phyloP scores from a whole-genome alignment of 2,329 filamentous ascomycete species.

The Clathrospora elynae region DNA sequence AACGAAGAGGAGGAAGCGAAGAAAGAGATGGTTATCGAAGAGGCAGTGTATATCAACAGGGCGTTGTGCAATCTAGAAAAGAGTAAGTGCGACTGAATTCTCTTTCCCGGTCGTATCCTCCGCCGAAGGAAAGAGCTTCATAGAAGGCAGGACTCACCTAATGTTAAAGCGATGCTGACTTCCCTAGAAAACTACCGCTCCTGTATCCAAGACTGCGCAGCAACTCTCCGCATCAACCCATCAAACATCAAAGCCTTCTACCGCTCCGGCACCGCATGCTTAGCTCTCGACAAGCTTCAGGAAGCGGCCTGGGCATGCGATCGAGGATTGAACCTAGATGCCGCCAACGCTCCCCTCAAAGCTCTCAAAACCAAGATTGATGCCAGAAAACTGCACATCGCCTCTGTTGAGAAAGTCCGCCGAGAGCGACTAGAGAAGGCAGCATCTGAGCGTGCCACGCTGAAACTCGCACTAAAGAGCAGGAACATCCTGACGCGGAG shows the following conservation, averaged over 20 bases:
- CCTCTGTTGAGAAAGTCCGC: slow-evolving; percentile 62
- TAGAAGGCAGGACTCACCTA: no score
- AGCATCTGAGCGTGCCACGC: slow-evolving; percentile 62
- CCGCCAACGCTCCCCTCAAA: slow-evolving; percentile 69
- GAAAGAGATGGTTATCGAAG: slow-evolving; percentile 68
- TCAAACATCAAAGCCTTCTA: slow-evolving; percentile 89
- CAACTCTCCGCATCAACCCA: slow-evolving; percentile 77
- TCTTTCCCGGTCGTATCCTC: background rate
- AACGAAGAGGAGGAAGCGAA: slow-evolving; percentile 65
- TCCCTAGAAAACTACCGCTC: slow-evolving; percentile 77
- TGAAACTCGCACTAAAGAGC: slow-evolving; percentile 62
- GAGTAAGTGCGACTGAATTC: slow-evolving; percentile 54
- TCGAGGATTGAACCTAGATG: slow-evolving; percentile 74
- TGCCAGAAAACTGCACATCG: slow-evolving; percentile 61
- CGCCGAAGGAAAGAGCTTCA: no score
- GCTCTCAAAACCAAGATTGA: slow-evolving; percentile 67
- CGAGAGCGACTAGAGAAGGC: slow-evolving; percentile 60
- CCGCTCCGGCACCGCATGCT: slow-evolving; percentile 76
- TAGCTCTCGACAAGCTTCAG: slow-evolving; percentile 75
- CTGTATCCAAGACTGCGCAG: slow-evolving; percentile 82
- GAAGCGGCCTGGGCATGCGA: slow-evolving; percentile 82
- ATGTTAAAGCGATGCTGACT: slow-evolving; percentile 2
- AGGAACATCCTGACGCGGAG: slow-evolving; percentile 71
- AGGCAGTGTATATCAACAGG: slow-evolving; percentile 82
- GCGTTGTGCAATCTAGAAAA: slow-evolving; percentile 88